Conservation (phyloP, 1,284 basidiomycete species). For the Leccinum pallidistipes region DNA sequence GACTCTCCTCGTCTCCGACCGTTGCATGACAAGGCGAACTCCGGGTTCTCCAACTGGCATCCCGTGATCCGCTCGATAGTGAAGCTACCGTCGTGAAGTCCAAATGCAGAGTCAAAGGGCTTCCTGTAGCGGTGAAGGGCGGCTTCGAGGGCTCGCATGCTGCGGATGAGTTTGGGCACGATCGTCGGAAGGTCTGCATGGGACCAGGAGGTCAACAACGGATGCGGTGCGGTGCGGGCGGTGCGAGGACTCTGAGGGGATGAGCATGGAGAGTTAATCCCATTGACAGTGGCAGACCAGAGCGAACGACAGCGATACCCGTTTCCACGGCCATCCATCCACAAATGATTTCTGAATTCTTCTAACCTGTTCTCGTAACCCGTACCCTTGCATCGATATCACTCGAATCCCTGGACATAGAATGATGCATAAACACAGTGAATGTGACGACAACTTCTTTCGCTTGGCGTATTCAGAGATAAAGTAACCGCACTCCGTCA, state of each 20-base stretch:
- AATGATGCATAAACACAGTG: neutral
- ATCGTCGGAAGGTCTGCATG: constrained; percentile 55
- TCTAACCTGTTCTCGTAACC: neutral
- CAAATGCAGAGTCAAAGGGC: too few species aligned
- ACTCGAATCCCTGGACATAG: neutral
- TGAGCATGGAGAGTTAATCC: neutral
- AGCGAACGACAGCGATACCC: too few species aligned
- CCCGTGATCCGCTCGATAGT: too few species aligned
- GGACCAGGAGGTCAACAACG: neutral
- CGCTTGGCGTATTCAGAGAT: neutral
- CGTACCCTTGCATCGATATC: neutral
- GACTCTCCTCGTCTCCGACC: too few species aligned
- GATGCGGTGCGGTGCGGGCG: too few species aligned
- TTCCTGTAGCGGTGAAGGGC: too few species aligned
- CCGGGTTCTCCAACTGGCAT: too few species aligned
- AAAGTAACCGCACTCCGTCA: constrained; percentile 6
- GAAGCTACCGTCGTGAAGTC: too few species aligned
- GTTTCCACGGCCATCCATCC: neutral
- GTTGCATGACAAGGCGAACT: too few species aligned
- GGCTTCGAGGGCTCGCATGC: constrained; percentile 75
- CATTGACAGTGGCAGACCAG: too few species aligned
- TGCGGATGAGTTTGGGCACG: constrained; percentile 80
- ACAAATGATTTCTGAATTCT: neutral
- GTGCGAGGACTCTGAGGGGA: neutral
- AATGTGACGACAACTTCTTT: neutral